Conservation (phyloP, 140 eudicot genomes). For the Cichorium intybus region DNA sequence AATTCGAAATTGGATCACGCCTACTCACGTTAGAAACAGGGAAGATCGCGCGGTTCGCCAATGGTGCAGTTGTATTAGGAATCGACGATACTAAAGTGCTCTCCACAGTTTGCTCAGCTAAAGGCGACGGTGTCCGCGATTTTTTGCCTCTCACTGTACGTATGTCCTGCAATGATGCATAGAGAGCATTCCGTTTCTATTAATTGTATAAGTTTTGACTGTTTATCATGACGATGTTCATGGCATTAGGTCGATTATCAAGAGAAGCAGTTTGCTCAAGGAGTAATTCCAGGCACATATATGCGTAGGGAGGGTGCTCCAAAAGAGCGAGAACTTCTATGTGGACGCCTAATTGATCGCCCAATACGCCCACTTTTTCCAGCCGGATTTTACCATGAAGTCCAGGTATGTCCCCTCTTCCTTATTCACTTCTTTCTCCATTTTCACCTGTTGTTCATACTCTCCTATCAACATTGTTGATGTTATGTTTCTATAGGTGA, state of each 20-base stretch:
- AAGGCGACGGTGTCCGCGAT: slow-evolving; percentile 67
- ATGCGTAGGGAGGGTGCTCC: slow-evolving; percentile 99
- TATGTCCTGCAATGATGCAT: background rate
- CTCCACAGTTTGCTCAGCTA: slow-evolving; percentile 62
- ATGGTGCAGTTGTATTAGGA: slow-evolving; percentile 71
- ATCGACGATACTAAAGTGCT: slow-evolving; percentile 66
- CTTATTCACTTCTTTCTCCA: background rate
- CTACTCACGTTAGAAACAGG: slow-evolving; percentile 70
- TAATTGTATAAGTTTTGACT: background rate
- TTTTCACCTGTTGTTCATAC: slow-evolving; percentile 5
- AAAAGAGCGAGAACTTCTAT: slow-evolving; percentile 80
- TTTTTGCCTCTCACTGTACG: slow-evolving; percentile 94
- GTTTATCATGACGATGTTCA: slow-evolving; percentile 1
- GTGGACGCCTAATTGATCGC: slow-evolving; percentile 91
- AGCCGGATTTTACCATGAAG: slow-evolving; percentile 85
- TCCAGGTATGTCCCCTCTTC: slow-evolving; percentile 52
- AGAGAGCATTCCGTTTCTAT: slow-evolving; percentile 13
- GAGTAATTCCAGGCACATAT: slow-evolving; percentile 71
- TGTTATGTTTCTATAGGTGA: slow-evolving; percentile 44
- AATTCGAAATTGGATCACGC: slow-evolving; percentile 76
- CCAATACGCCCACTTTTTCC: slow-evolving; percentile 97
- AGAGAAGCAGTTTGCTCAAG: slow-evolving; percentile 97
- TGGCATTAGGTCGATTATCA: slow-evolving; percentile 82
- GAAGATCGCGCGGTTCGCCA: slow-evolving; percentile 83
- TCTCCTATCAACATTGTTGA: background rate